These are phyloP conservation scores for Talaromyces rugulosus DNA, from an alignment of 2,329 filamentous ascomycete genomes.

Conservation along the genomic window DNA sequence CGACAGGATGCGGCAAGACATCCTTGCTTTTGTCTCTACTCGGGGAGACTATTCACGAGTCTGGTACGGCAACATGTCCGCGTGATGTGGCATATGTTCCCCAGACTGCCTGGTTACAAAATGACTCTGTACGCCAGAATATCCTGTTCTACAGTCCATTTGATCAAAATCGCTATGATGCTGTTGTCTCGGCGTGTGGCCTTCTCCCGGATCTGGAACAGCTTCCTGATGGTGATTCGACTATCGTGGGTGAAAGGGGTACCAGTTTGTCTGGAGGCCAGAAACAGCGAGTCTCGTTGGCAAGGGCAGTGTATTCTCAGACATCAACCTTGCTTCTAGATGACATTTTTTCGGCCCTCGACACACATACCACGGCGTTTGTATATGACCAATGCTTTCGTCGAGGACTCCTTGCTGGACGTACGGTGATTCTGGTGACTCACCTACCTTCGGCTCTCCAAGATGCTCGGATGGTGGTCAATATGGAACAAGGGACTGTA, in stretches of 20 bases:
- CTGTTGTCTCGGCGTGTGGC: constrained; percentile 59
- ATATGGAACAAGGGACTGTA: constrained; percentile 18
- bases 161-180: constrained; percentile 53
- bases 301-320: constrained; percentile 71
- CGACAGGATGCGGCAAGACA: constrained; percentile 56
- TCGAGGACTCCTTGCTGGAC: constrained; percentile 49
- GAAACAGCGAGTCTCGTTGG: constrained; percentile 74
- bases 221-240: constrained; percentile 59
- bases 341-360: constrained; percentile 80
- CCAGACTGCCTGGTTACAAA: constrained; percentile 63
- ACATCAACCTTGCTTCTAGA: constrained; percentile 78
- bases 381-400: constrained; percentile 59
- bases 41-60: constrained; percentile 23
- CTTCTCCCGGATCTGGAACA: constrained; percentile 53
- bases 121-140: constrained; percentile 62
- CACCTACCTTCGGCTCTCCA: constrained; percentile 33
- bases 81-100: constrained; percentile 56
- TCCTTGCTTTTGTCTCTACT: constrained; percentile 42
- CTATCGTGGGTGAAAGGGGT: constrained; percentile 65
- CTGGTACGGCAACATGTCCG: constrained; percentile 32
- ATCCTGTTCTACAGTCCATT: constrained; percentile 59
- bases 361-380: constrained; percentile 61
- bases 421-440: constrained; percentile 56
- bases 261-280: constrained; percentile 78
- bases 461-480: constrained; percentile 19